These are phyloP conservation scores for Sugiyamaella lignohabitans DNA, from an alignment of 805 yeast genomes.

Conservation along the genomic window DNA sequence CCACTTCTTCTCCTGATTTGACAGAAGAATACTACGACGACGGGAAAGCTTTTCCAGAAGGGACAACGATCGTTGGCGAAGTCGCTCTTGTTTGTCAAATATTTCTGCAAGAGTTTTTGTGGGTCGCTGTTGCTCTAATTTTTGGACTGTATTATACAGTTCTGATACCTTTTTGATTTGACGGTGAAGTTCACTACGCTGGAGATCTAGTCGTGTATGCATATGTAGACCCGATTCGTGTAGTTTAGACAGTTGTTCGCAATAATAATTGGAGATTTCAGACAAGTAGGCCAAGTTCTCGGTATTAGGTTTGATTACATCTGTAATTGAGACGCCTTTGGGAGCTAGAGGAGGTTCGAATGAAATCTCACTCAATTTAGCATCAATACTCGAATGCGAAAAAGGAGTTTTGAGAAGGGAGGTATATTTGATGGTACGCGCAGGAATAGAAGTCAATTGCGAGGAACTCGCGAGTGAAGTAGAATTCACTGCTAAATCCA, in stretches of 20 bases:
- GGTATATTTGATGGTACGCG: not conserved
- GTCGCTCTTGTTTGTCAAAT: conserved; percentile 30
- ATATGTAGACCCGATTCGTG: conserved; percentile 34
- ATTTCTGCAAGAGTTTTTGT: conserved; percentile 13
- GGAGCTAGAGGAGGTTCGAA: not conserved
- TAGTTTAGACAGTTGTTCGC: conserved; percentile 24
- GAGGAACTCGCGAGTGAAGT: not conserved
- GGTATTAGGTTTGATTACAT: conserved; percentile 22
- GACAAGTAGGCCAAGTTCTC: conserved; percentile 22
- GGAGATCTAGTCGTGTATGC: conserved; percentile 35
- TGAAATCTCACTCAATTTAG: not conserved
- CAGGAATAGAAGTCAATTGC: not conserved
- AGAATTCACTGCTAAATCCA: not conserved
- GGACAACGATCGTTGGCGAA: conserved; percentile 30
- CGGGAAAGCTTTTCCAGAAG: conserved; percentile 28
- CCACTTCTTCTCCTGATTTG: conserved; percentile 41
- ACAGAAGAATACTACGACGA: conserved; percentile 31
- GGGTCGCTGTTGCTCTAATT: conserved; percentile 16
- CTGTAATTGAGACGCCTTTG: conserved; percentile 15
- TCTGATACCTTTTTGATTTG: conserved; percentile 34
- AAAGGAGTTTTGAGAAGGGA: not conserved
- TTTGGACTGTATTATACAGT: conserved; percentile 8
- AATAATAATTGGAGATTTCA: conserved; percentile 19
- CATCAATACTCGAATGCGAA: too few species aligned
- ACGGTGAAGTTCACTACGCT: conserved; percentile 37